These are phyloP conservation scores for Phytophthora pistaciae DNA, from an alignment of 352 stramenopile species.

Conservation along the genomic window DNA sequence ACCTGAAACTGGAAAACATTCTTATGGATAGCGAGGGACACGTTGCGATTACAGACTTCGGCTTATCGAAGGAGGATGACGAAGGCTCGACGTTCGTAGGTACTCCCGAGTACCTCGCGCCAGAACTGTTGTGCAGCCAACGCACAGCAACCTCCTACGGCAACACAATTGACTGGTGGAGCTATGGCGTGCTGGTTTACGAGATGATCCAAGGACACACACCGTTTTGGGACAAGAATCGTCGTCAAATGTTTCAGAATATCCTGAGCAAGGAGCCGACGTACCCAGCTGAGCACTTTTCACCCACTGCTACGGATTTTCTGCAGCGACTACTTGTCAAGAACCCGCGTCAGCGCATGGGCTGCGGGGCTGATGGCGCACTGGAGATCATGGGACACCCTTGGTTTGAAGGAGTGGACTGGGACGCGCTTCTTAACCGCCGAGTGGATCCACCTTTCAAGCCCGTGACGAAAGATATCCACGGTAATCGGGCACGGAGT, in stretches of 20 bases:
- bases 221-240: conserved; percentile 89
- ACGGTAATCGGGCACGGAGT: conserved; percentile 46
- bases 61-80: conserved; percentile 88
- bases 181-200: conserved; percentile 86
- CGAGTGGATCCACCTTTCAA: conserved; percentile 78
- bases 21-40: conserved; percentile 88
- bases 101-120: conserved; percentile 87
- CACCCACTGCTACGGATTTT: conserved; percentile 72
- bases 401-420: conserved; percentile 85
- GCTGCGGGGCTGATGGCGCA: conserved; percentile 65
- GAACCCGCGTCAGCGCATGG: conserved; percentile 71
- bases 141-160: conserved; percentile 80
- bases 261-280: conserved; percentile 78
- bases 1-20: conserved; percentile 93
- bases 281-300: conserved; percentile 72
- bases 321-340: conserved; percentile 77
- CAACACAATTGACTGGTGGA: conserved; percentile 92
- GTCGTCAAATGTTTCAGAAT: conserved; percentile 88
- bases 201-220: conserved; percentile 90
- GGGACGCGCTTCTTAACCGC: conserved; percentile 75
- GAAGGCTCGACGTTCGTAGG: conserved; percentile 86
- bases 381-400: conserved; percentile 87
- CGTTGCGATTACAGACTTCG: conserved; percentile 90
- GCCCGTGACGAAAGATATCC: conserved; percentile 51
- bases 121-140: conserved; percentile 80